Percentiles rank a stretch among this genome's conserved stretches.
Conservation (phyloP, 345 rosid genomes). For the Gossypium raimondii region DNA sequence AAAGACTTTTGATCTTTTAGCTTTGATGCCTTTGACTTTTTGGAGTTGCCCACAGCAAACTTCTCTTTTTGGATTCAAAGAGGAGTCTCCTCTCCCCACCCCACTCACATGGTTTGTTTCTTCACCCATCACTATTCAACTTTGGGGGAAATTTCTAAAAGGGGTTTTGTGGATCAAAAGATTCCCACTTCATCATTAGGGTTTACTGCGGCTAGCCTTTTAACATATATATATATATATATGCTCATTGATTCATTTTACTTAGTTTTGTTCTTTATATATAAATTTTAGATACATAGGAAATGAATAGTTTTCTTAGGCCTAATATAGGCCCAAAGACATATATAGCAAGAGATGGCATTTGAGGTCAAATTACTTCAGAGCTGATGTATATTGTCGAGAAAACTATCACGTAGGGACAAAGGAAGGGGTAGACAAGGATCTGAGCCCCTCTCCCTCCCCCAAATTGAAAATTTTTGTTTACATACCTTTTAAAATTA, state of each 20-base stretch:
- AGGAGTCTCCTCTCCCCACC: slow-evolving; percentile 26
- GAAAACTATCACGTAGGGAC: no score
- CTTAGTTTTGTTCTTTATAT: no score
- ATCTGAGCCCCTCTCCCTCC: no score
- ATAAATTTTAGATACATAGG: no score
- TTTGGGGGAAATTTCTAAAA: slow-evolving; percentile 28
- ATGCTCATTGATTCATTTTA: neutral
- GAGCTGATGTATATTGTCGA: no score
- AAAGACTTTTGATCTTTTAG: slow-evolving; percentile 27
- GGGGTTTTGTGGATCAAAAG: slow-evolving; percentile 27
- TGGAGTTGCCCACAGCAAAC: slow-evolving; percentile 36
- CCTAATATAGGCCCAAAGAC: no score
- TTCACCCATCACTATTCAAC: slow-evolving; percentile 35
- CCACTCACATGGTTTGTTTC: slow-evolving; percentile 60
- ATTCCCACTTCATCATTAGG: slow-evolving; percentile 43
- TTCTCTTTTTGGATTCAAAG: slow-evolving; percentile 51
- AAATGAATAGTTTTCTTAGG: no score
- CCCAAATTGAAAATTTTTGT: no score
- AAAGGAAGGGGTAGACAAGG: no score
- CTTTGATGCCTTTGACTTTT: slow-evolving; percentile 51
- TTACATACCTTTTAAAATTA: no score
- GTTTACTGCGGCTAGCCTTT: slow-evolving; percentile 30
- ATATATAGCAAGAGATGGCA: no score
- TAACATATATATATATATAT: neutral
- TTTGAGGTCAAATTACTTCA: no score